Base-by-base conservation (phyloP, 805 yeast species). In the Wickerhamiella allomyrinae region DNA sequence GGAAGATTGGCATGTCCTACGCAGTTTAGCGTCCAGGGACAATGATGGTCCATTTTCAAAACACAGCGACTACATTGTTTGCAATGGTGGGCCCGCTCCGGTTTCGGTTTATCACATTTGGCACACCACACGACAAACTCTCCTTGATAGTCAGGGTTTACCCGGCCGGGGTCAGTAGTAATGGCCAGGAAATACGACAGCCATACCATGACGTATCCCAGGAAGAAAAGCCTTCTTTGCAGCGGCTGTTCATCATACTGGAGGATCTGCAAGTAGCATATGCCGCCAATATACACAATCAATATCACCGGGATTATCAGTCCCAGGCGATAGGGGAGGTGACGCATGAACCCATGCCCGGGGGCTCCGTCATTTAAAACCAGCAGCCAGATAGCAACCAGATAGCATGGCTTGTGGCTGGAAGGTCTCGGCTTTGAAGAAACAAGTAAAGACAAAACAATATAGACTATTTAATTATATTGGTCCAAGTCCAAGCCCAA, bases 11-110 rank as follows among this genome's bases (percentile, higher is more conserved):
- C 63, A 59, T 72, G 80, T 0, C 97, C 97, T 43, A 89, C 75
- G 58, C 96, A 87, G 8, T 76, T 70, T 3, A 93, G 78, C 56
- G 87, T 86, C 97, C 97, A 89, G 0, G 96, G 97, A 70, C 59
- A 93, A 62, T 60, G 72, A 71, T 45, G 81, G 68, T 43, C 87
- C 84, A 59, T 79, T 69, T 46, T 68, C 59, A 66, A 49, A 14
- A 66, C 59, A 39, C 70, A 66, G 11, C 55, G 50, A 15, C 51
- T 41, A 49, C 70, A 66, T 20, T 57, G 48, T 31, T 58, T 46
- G 49, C 70, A 66, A 42, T 66, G 70, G 45, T 66, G 70, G 5
- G 70, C 58, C 6, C 70, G 51, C 49, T 66, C 70, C 1, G 70
- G 70, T 45, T 66, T 66, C 13, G 50, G 48, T 1, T 24, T 39